phyloP scores from a whole-genome alignment of 208 protist species.

The Acanthamoeba royreba region DNA sequence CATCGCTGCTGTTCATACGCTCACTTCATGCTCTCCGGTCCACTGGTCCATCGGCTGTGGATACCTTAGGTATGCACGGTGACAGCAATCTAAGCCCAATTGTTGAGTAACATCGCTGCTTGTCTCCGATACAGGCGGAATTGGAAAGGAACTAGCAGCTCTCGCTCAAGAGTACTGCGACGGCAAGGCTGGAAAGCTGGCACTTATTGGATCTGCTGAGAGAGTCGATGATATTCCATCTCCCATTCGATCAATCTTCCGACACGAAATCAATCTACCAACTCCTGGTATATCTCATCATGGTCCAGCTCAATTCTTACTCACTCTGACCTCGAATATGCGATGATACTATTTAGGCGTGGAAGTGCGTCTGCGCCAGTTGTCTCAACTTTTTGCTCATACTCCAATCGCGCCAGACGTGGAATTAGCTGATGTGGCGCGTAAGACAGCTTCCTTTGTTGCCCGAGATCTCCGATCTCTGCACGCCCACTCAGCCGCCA shows the following conservation, averaged over 20 bases:
- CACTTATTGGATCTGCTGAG: conserved; percentile 35
- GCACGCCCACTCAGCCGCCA: not conserved
- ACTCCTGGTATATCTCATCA: conserved; percentile 41
- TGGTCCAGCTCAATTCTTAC: too few species aligned
- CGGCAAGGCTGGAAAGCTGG: not conserved
- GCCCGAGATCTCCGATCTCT: conserved; percentile 49
- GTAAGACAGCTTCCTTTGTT: conserved; percentile 65
- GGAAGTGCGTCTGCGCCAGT: conserved; percentile 47
- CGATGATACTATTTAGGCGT: not conserved
- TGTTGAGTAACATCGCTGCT: too few species aligned
- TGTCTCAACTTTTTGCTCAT: conserved; percentile 31
- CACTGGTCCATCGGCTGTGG: too few species aligned
- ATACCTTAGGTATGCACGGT: too few species aligned
- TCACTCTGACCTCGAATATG: not conserved
- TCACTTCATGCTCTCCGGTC: not conserved
- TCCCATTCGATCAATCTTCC: conserved; percentile 62
- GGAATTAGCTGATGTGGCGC: conserved; percentile 49
- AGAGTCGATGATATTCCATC: conserved; percentile 55
- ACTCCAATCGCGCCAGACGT: conserved; percentile 45
- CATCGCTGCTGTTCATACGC: conserved; percentile 33
- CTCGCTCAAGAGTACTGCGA: not conserved
- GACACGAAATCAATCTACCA: conserved; percentile 62
- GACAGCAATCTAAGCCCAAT: too few species aligned
- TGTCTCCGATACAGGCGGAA: not conserved
- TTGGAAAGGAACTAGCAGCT: not conserved